Evolutionary conservation across 2,329 filamentous ascomycete species (phyloP).

Genomic region (Aspergillus fructus): DNA sequence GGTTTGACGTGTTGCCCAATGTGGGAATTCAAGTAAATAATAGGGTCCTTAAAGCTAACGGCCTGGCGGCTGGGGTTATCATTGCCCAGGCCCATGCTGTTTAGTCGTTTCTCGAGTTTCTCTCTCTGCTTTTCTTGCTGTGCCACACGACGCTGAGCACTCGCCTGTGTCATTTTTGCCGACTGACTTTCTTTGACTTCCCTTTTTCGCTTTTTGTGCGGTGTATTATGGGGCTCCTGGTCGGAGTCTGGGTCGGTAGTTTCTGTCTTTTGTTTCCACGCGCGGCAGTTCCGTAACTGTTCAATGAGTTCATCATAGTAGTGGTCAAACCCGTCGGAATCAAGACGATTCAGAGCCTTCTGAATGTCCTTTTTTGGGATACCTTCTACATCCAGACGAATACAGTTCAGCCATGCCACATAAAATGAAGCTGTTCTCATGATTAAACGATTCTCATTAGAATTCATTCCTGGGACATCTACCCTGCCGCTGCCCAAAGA

Average conservation of each 20-base stretch:
- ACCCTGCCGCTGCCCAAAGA: conserved; percentile 10
- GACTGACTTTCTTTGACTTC: conserved; percentile 50
- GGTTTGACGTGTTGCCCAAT: conserved; percentile 69
- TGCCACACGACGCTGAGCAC: conserved; percentile 53
- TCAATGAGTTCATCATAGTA: conserved; percentile 33
- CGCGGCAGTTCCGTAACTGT: conserved; percentile 20
- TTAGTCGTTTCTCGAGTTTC: conserved; percentile 31
- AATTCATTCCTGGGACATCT: conserved; percentile 8
- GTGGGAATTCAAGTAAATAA: conserved; percentile 56
- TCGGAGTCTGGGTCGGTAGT: not conserved
- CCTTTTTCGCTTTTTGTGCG: conserved; percentile 49
- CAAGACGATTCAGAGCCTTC: conserved; percentile 24
- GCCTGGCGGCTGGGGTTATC: conserved; percentile 46
- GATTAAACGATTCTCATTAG: conserved; percentile 11
- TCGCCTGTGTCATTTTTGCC: conserved; percentile 56
- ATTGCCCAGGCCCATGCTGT: conserved; percentile 32
- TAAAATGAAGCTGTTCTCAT: conserved; percentile 30
- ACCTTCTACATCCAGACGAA: conserved; percentile 17
- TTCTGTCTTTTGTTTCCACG: conserved; percentile 9
- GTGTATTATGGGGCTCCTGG: conserved; percentile 21
- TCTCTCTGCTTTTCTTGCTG: conserved; percentile 55
- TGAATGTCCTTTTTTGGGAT: conserved; percentile 21
- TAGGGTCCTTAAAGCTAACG: conserved; percentile 46
- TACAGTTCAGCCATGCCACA: conserved; percentile 34
- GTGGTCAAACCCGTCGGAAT: conserved; percentile 24